Base-by-base conservation (phyloP, 176 grass and related monocot genomes). In the Carex scoparia region DNA sequence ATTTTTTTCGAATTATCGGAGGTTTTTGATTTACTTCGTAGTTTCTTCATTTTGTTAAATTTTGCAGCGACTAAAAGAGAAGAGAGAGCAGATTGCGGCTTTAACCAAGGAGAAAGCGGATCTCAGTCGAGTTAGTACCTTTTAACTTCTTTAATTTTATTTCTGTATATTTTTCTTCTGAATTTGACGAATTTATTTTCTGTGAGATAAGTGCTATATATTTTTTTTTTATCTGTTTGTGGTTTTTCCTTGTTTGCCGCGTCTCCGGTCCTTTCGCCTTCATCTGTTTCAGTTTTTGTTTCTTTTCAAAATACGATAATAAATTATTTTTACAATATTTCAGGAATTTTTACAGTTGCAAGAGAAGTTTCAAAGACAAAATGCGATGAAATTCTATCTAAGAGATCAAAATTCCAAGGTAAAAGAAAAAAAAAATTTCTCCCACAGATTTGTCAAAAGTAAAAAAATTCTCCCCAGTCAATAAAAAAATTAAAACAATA, bases 371-470 rank as follows among this genome's bases (percentile, higher is more conserved):
- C 32, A 66, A 14, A 49, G 8, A 30, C 59, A 67, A 0, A 16
- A 15, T 44, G 60, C 33, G 9, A 44, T 83, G 58, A 83, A 83
- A 18, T 66, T 57, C 10, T 67, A 63, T 12, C 11, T 83, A 1
- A 66, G 42, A 67, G 18, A 67, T 35, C 80, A 83, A 18, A 66
- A 83, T 57, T 65, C 80, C 23, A 62, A 83, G 56, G 80, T 83
- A 53, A 30, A 73, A 42, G 9, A 49, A 49, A 10, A 49, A 10
- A 49, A 10, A 49, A 49, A n/a, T n/a, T 8, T 62, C 40, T 56
- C 30, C 33, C 33, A 70, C 42, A 32, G 54, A 56, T 15, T 68
- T 16, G 31, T 32, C 32, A 38, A 68, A 7, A 19, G 35, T 37
- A 33, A 37, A 68, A 40, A 37, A 35, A 4, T 3, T 19, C 16